Evolutionary conservation across 192 early-diverging fungal genomes (phyloP).

Genomic region (Mortierella alpina): DNA sequence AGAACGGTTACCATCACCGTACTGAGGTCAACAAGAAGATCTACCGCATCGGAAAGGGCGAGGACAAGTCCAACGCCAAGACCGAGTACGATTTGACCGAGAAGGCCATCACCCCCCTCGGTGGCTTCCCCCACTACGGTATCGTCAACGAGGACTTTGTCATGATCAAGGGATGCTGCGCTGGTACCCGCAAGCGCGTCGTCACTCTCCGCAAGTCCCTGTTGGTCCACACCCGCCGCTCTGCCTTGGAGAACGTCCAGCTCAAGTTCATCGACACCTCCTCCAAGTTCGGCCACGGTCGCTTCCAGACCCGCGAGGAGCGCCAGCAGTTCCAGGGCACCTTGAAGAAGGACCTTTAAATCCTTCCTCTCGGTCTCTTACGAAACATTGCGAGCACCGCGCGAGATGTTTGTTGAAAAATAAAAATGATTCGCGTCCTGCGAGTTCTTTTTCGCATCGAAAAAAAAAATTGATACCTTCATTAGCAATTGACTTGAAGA

Average conservation of each 20-base stretch:
- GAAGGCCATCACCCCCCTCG: conserved; percentile 97
- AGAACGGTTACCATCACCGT: conserved; percentile 99
- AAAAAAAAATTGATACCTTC: neutral
- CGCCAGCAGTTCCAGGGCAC: conserved; percentile 94
- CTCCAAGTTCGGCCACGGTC: conserved; percentile 99
- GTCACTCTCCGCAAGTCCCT: conserved; percentile 99
- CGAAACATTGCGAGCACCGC: conserved; percentile 30
- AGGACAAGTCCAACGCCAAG: conserved; percentile 83
- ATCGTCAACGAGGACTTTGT: conserved; percentile 97
- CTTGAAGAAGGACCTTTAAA: conserved; percentile 86
- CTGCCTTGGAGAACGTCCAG: conserved; percentile 93
- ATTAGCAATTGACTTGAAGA: no score
- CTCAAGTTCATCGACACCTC: conserved; percentile 99
- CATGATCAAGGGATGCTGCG: conserved; percentile 97
- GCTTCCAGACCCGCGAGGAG: conserved; percentile 98
- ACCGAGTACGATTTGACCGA: conserved; percentile 97
- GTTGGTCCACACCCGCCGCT: conserved; percentile 94
- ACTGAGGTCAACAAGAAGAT: conserved; percentile 99
- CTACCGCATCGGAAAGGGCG: conserved; percentile 95
- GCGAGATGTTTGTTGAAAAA: conserved; percentile 36
- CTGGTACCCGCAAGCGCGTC: conserved; percentile 97
- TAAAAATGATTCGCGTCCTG: neutral
- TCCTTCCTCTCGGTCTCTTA: conserved; percentile 9
- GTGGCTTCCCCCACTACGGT: conserved; percentile 99
- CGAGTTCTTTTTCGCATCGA: neutral